Percentiles rank a stretch among this genome's conserved stretches.
Evolutionary conservation across 805 yeast species (phyloP).

Genomic region (Cyberlindnera mississippiensis): DNA sequence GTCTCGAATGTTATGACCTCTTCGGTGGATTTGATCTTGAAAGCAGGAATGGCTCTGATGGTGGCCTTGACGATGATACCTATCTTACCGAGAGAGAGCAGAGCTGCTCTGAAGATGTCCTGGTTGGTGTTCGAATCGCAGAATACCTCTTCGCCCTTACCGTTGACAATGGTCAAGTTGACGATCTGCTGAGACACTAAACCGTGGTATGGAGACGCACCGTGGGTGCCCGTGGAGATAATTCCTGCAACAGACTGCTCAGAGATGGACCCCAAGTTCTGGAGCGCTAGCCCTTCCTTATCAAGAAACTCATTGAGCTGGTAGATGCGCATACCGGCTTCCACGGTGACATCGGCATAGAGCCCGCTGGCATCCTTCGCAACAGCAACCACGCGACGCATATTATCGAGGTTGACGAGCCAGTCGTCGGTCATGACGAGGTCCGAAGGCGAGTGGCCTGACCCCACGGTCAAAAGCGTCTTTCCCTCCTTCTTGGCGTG

Average conservation of each 20-base stretch:
- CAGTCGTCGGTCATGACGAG: constrained; percentile 85
- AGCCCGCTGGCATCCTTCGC: constrained; percentile 51
- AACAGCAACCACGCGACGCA: constrained; percentile 50
- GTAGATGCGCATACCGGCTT: constrained; percentile 82
- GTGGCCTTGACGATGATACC: constrained; percentile 89
- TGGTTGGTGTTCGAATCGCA: constrained; percentile 51
- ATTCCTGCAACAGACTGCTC: constrained; percentile 96
- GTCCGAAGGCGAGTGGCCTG: constrained; percentile 94
- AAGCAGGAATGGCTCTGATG: constrained; percentile 76
- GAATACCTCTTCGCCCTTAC: constrained; percentile 63
- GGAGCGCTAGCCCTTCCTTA: constrained; percentile 68
- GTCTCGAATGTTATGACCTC: constrained; percentile 79
- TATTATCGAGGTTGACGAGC: constrained; percentile 81
- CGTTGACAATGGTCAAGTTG: constrained; percentile 66
- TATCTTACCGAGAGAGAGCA: constrained; percentile 83
- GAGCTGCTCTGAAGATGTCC: constrained; percentile 74
- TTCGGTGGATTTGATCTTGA: constrained; percentile 74
- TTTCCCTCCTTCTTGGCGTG: constrained; percentile 56
- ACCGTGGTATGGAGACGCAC: constrained; percentile 91
- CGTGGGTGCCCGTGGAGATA: constrained; percentile 95
- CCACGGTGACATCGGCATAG: constrained; percentile 88
- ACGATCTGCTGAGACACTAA: constrained; percentile 85
- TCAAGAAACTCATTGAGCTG: constrained; percentile 69
- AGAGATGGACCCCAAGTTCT: constrained; percentile 88
- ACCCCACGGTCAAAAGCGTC: constrained; percentile 81